Percentiles rank a stretch among this genome's conserved stretches.
These are phyloP conservation scores for Leucocoprinus leucothites DNA, from an alignment of 768 basidiomycete species.

Conservation along the genomic window DNA sequence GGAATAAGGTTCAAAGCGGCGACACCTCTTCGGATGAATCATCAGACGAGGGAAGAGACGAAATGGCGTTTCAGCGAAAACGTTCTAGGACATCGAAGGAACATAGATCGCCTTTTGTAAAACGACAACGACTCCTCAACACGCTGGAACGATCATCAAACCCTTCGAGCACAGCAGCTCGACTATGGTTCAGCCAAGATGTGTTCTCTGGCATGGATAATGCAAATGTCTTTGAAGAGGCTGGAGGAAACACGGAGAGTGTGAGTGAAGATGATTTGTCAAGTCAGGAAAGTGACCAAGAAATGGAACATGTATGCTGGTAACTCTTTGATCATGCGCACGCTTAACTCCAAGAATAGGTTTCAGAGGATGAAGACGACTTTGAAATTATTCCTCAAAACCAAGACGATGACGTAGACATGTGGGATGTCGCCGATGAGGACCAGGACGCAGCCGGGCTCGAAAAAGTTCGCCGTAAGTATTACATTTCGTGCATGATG, in stretches of 20 bases:
- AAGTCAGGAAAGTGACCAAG: constrained; percentile 17
- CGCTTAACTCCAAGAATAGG: background rate
- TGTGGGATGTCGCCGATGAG: constrained; percentile 83
- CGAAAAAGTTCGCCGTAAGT: constrained; percentile 64
- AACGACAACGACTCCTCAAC: constrained; percentile 52
- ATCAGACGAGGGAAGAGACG: constrained; percentile 28
- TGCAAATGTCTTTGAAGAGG: constrained; percentile 24
- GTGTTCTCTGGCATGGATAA: constrained; percentile 71
- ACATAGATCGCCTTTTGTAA: constrained; percentile 19
- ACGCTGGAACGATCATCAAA: constrained; percentile 38
- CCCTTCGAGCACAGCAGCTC: constrained; percentile 49
- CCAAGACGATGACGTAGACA: constrained; percentile 54
- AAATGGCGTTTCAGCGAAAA: constrained; percentile 36
- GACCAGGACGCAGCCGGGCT: constrained; percentile 68
- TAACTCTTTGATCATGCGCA: background rate
- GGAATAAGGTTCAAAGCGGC: constrained; percentile 46
- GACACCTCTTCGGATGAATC: constrained; percentile 46
- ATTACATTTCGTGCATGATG: background rate
- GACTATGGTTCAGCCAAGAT: constrained; percentile 96
- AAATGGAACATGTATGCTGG: constrained; percentile 9
- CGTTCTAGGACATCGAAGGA: constrained; percentile 33
- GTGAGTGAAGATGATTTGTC: constrained; percentile 22
- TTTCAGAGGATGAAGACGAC: constrained; percentile 38
- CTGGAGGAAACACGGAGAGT: constrained; percentile 26
- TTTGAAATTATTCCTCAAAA: constrained; percentile 77